These are phyloP conservation scores for Pleurotus sapidus DNA, from an alignment of 768 basidiomycete genomes.

Conservation along the genomic window DNA sequence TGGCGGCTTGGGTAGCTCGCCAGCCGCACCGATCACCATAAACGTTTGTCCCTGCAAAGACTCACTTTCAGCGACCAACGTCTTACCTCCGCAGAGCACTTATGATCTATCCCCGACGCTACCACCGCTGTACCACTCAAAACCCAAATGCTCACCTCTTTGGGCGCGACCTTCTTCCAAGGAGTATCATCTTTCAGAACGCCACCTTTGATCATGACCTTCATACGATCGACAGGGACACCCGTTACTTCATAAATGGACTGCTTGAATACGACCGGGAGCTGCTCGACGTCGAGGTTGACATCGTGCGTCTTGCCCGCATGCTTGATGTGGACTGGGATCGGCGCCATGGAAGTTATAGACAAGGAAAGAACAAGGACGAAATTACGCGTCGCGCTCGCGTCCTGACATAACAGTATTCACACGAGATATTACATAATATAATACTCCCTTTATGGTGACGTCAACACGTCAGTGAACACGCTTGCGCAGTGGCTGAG, in stretches of 20 bases:
- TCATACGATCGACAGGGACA: conserved; percentile 90
- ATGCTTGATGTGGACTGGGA: conserved; percentile 87
- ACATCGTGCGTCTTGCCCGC: conserved; percentile 77
- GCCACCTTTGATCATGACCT: conserved; percentile 94
- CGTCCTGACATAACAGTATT: neutral
- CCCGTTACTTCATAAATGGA: conserved; percentile 79
- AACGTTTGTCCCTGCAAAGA: conserved; percentile 74
- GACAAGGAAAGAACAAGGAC: neutral
- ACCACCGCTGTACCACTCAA: neutral
- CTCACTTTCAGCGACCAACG: neutral
- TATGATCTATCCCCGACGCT: neutral
- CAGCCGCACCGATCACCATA: conserved; percentile 92
- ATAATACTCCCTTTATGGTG: conserved; percentile 3
- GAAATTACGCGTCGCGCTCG: neutral
- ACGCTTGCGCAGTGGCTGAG: neutral
- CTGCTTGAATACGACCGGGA: conserved; percentile 78
- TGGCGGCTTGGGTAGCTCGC: conserved; percentile 88
- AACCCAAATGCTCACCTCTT: conserved; percentile 52
- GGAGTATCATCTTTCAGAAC: conserved; percentile 91
- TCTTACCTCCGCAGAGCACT: neutral
- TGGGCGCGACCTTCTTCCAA: conserved; percentile 81
- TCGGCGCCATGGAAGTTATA: conserved; percentile 50
- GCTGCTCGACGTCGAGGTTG: conserved; percentile 67
- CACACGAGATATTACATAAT: neutral
- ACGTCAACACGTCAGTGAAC: conserved; percentile 14